Evolutionary conservation across 345 rosid species (phyloP), one percentile per base, ranked within the genome.

Genomic region (Toxicodendron radicans): DNA sequence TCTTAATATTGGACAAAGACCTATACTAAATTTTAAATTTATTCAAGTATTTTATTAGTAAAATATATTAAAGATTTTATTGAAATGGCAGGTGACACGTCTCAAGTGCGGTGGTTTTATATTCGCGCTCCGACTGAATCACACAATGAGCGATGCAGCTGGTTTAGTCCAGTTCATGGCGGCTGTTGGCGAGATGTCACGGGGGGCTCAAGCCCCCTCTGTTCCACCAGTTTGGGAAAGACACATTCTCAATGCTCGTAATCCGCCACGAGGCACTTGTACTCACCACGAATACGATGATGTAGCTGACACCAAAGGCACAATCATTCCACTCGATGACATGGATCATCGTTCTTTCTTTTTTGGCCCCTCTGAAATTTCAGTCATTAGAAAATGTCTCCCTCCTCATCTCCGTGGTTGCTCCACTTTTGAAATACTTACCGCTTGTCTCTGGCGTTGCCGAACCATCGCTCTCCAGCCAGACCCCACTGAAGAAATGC

Each of bases 391-490:
- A 9, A 60, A 49, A 12, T 74, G 67, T 30, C 58, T 89, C 21
- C 93, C 89, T 0, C 24, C 45, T 2, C 75, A 77, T 64, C 89
- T 84, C 60, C 71, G 41, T 2, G 54, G 48, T 7, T 77, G 82
- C 71, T 77, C 93, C 5, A 70, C 71, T 0, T 84, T 84, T 45
- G 93, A 87, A 68, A 43, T 83, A 1, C 60, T 87, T 27, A 78
- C 87, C 0, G 88, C 93, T 23, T 83, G 85, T 64, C 72, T 89
- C 13, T 89, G 91, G 91, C 86, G 88, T 43, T 85, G 84, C 64
- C 87, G 90, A 1, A 89, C 93, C 5, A 51, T 76, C 1, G 87
- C 93, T 12, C 66, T 89, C 43, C 77, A 68, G 48, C 84, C 83
- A 9, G 85, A 84, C 49, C 89, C 88, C 1, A 70, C 82, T 33